phyloP scores from a whole-genome alignment of 1,284 basidiomycete genomes.

The Heterobasidion annosum region DNA sequence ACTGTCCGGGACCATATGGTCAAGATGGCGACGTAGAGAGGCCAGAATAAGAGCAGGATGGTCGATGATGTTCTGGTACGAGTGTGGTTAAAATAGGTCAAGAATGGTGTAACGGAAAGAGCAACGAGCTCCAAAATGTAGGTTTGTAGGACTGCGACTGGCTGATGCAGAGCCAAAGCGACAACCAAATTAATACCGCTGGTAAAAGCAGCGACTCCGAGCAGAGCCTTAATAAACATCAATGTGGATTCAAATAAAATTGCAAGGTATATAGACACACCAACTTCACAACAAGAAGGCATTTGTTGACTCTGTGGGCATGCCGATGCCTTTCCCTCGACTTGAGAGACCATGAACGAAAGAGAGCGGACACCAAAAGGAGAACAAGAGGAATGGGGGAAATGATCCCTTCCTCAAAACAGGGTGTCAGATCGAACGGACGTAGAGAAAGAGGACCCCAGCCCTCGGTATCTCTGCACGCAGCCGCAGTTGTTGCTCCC shows the following conservation, averaged over 20 bases:
- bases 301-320: constrained; percentile 21
- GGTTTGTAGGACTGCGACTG: constrained; percentile 43
- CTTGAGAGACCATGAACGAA: constrained; percentile 26
- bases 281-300: constrained; percentile 50
- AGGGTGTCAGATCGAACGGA: constrained; percentile 75
- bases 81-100: constrained; percentile 68
- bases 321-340: constrained; percentile 19
- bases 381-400: constrained; percentile 42
- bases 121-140: constrained; percentile 54
- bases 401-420: constrained; percentile 74
- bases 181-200: constrained; percentile 31
- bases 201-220: constrained; percentile 29
- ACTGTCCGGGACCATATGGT: constrained; percentile 60
- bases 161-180: constrained; percentile 23
- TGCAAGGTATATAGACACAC: constrained; percentile 30
- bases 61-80: constrained; percentile 74
- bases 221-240: constrained; percentile 27
- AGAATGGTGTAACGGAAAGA: constrained; percentile 31
- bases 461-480: constrained; percentile 33
- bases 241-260: background rate
- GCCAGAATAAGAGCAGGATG: constrained; percentile 79
- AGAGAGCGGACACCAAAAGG: constrained; percentile 34
- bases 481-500: background rate
- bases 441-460: constrained; percentile 60
- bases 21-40: constrained; percentile 49